phyloP scores from a whole-genome alignment of 2,329 filamentous ascomycete genomes.

The Phyllosticta citribraziliensis region DNA sequence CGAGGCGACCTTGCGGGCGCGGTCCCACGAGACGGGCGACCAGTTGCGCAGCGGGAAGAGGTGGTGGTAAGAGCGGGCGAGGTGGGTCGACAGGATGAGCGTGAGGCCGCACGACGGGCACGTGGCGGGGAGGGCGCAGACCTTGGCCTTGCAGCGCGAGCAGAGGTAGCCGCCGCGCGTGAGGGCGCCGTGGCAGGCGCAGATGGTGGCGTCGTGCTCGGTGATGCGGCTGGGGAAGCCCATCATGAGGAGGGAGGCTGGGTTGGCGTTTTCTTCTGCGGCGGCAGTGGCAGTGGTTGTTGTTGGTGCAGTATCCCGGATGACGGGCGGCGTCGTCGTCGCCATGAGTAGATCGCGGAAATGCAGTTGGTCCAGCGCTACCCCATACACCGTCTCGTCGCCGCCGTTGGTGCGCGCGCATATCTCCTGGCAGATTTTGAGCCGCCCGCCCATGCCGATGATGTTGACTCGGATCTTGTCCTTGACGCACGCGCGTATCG shows the following conservation, averaged over 20 bases:
- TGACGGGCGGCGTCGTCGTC: slow-evolving; percentile 80
- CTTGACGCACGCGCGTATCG: slow-evolving; percentile 64
- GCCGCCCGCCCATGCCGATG: slow-evolving; percentile 81
- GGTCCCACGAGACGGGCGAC: slow-evolving; percentile 77
- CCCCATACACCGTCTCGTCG: slow-evolving; percentile 64
- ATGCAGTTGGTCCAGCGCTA: slow-evolving; percentile 79
- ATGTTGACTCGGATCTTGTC: slow-evolving; percentile 83
- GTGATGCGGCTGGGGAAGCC: slow-evolving; percentile 85
- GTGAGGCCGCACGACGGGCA: slow-evolving; percentile 88
- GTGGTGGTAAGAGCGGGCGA: slow-evolving; percentile 30
- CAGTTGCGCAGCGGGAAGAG: slow-evolving; percentile 60
- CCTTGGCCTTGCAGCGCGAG: slow-evolving; percentile 77
- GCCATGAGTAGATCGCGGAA: slow-evolving; percentile 83
- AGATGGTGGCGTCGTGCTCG: slow-evolving; percentile 63
- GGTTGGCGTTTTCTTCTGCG: slow-evolving; percentile 24
- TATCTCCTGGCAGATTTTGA: slow-evolving; percentile 85
- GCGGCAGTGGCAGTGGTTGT: slow-evolving; percentile 12
- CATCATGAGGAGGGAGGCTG: slow-evolving; percentile 76
- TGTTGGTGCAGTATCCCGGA: slow-evolving; percentile 51
- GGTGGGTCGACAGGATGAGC: slow-evolving; percentile 73
- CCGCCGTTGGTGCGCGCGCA: slow-evolving; percentile 80
- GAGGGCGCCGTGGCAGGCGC: slow-evolving; percentile 81
- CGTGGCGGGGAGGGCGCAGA: slow-evolving; percentile 81
- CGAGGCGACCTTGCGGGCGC: slow-evolving; percentile 42
- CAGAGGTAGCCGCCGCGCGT: slow-evolving; percentile 81